Base-by-base conservation (phyloP, 352 stramenopile species). In the Phytophthora aleatoria region DNA sequence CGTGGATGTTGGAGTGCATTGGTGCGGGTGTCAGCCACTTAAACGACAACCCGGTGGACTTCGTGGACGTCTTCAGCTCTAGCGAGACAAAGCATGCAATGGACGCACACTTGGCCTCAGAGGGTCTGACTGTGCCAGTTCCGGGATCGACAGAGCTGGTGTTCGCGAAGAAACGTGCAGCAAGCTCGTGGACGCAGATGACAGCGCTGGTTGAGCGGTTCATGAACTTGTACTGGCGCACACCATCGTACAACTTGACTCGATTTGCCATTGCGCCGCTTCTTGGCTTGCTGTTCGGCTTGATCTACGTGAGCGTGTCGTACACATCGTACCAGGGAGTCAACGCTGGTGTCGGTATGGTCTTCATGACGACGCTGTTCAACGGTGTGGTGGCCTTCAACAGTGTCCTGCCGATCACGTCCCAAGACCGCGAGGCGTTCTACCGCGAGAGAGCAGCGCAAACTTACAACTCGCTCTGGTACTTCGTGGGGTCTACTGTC, bases 281-380 rank as follows among this genome's bases (percentile, higher is more conserved):
- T 41, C 20, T 48, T 13, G 41, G 41, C 20, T 28, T 48, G 20
- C 20, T 28, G 0, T 77, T 80, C 31, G 83, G 81, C 0, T 45
- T 91, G n/a, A 45, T 83, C 1, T 92, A 79, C 55, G 26, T 77
- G 13, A 66, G 62, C 11, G 64, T 70, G 31, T 63, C 82, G 15
- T 88, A 81, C 20, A 48, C 35, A 10, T 48, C 41, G n/a, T 48
- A 48, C 41, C n/a, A 24, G 7, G 41, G 20, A 12, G 20, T 48
- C 41, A 48, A 48, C 41, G n/a, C 41, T 7, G 41, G 41, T 28
- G 20, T 48, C 7, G n/a, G 41, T 15, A 48, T 48, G 41, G n/a
- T 48, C n/a, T 48, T 41, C 35, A 41, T 41, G 35, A 80, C 85
- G 6, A 87, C 90, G 11, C 28, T 95, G 13, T 97, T 98, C 54